These are phyloP conservation scores for Neofusicoccum ribis DNA, from an alignment of 2,329 filamentous ascomycete genomes.

Conservation along the genomic window DNA sequence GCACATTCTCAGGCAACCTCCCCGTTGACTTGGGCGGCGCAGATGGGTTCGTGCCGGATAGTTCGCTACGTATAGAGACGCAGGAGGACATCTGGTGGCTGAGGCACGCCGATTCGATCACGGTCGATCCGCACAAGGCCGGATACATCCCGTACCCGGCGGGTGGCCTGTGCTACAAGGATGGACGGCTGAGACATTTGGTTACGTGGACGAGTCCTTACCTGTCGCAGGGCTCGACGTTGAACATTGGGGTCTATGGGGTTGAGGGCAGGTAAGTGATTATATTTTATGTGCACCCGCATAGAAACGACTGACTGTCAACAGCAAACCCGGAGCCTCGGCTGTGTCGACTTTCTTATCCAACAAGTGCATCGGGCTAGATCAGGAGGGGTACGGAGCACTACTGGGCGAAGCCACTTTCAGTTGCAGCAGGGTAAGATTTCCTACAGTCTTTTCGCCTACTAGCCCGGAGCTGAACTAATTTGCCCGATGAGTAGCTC, in stretches of 20 bases:
- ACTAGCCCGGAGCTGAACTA: neutral
- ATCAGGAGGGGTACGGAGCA: conserved; percentile 44
- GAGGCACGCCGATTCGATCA: conserved; percentile 46
- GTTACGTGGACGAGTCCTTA: conserved; percentile 49
- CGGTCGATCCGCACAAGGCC: conserved; percentile 51
- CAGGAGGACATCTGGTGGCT: conserved; percentile 44
- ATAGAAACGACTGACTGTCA: neutral
- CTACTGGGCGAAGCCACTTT: conserved; percentile 48
- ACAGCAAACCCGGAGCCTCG: conserved; percentile 49
- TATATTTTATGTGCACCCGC: neutral
- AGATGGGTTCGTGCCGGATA: conserved; percentile 39
- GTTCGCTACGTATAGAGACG: conserved; percentile 37
- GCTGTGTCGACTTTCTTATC: conserved; percentile 49
- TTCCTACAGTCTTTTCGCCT: neutral
- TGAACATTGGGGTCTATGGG: conserved; percentile 47
- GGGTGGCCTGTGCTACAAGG: conserved; percentile 47
- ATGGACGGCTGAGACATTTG: conserved; percentile 46
- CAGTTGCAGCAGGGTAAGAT: conserved; percentile 43
- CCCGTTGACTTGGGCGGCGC: conserved; percentile 30
- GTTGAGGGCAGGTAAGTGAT: conserved; percentile 45
- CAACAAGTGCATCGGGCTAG: conserved; percentile 46
- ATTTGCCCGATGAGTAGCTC: conserved; percentile 17
- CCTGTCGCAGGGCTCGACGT: conserved; percentile 41
- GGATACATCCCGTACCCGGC: conserved; percentile 52
- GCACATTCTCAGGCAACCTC: conserved; percentile 22